Evolutionary conservation across 306 rosid genomes (phyloP).

Genomic region (Vigna trinervia): DNA sequence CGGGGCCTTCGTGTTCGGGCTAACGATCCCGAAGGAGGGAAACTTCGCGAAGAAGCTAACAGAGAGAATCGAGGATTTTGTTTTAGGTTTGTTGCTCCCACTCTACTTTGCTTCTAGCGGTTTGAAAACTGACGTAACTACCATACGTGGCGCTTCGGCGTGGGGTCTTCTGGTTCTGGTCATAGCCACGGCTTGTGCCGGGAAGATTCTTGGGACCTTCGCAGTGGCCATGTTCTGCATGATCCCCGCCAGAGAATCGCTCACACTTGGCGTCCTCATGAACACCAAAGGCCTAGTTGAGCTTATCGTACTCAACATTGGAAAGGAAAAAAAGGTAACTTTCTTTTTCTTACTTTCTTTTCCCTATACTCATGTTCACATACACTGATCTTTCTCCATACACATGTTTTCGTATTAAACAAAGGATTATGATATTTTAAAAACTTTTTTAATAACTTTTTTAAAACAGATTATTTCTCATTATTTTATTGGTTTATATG

Average conservation of each 20-base stretch:
- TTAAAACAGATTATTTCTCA: too few species aligned
- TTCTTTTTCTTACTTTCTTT: not conserved
- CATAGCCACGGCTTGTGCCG: slow-evolving; percentile 71
- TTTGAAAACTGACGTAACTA: slow-evolving; percentile 81
- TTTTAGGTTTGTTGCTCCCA: slow-evolving; percentile 77
- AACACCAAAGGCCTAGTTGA: slow-evolving; percentile 96
- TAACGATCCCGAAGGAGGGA: slow-evolving; percentile 74
- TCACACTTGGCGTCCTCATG: slow-evolving; percentile 87
- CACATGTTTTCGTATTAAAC: too few species aligned
- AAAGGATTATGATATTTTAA: too few species aligned
- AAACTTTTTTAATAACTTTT: too few species aligned
- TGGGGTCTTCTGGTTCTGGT: slow-evolving; percentile 82
- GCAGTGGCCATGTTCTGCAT: slow-evolving; percentile 65
- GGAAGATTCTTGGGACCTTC: slow-evolving; percentile 84
- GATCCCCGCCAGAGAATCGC: slow-evolving; percentile 72
- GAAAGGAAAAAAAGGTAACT: slow-evolving; percentile 83
- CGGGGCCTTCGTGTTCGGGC: slow-evolving; percentile 87
- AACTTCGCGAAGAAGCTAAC: slow-evolving; percentile 63
- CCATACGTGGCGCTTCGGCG: slow-evolving; percentile 58
- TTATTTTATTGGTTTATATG: too few species aligned
- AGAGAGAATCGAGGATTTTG: slow-evolving; percentile 83
- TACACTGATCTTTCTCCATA: too few species aligned
- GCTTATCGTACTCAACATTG: slow-evolving; percentile 94
- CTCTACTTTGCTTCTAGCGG: slow-evolving; percentile 89
- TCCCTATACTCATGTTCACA: too few species aligned